Evolutionary conservation across 2,329 filamentous ascomycete species (phyloP), one percentile per base, ranked within the genome.

Genomic region (Phialophora macrospora): DNA sequence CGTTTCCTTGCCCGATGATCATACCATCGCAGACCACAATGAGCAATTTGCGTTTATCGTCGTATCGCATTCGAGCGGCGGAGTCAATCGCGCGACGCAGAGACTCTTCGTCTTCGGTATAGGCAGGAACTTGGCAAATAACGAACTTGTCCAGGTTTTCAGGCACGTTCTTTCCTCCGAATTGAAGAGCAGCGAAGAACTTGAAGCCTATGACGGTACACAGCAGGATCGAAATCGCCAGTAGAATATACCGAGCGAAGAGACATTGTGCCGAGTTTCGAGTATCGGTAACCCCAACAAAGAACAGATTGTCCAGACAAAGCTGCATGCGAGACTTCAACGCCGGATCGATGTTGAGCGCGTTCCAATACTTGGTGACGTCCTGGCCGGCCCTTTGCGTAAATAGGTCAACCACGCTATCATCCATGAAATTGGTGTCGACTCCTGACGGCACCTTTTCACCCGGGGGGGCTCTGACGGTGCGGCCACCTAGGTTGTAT

Each of bases 1-100:
- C 95, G 79, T 99, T 99, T 75, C 95, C 95, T 80, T 97, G 93
- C 74, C 95, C 95, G 71, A 99, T 96, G 82, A 99, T 99, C 94
- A 99, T 98, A 80, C 95, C 95, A 75, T 99, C 95, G 74, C 95
- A 99, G 70, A 99, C 84, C 68, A 99, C 85, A 71, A 97, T 88
- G 28, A 99, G 83, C 12, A 99, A 85, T 82, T 99, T 99, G 75
- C 95, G 92, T 82, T 99, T 99, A 77, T 99, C 94, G 74, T 99
- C 95, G 75, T 99, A 99, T 71, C 88, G 89, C 93, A 97, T 97
- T 67, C 93, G 87, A 30, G 95, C 93, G 65, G 92, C 91, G 0
- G 95, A 99, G 77, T 99, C 95, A 73, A 99, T 97, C 65, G 95
- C 95, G 83, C 94, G 93, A 62, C 95, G 92, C 28, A 99, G 84